Evolutionary conservation across 2,329 filamentous ascomycete genomes (phyloP), one percentile per base, ranked within the genome.

Genomic region (Ascochyta koolunga): DNA sequence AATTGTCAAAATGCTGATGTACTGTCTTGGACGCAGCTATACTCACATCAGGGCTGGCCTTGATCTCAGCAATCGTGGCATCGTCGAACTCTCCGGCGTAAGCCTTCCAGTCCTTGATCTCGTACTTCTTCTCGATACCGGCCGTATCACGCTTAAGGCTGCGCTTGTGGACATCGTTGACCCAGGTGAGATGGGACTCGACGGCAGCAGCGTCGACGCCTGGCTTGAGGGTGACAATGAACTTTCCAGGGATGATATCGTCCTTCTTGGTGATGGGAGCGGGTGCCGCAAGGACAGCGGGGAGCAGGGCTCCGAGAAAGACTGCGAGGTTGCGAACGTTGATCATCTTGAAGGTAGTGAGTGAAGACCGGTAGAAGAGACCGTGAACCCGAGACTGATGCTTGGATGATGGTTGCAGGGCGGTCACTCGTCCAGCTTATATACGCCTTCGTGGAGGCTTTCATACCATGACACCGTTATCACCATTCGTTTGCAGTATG

Each of bases 81-180:
- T 74, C 74, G 59, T 81, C 79, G 54, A 82, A 80, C 35, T 77
- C 72, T 31, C 78, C 79, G 11, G 76, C 67, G 48, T 82, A 81
- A 16, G 70, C 79, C 42, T 76, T 76, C 65, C 78, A 80, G 40
- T 70, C 65, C 35, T 71, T 64, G 61, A 81, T 77, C 35, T 68
- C 69, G 66, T 75, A 80, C 13, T 71, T 74, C 59, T 76, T 75
- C 61, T 79, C 75, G 9, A 82, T 64, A 47, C 74, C 75, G 43
- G 41, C 58, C 22, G 64, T 70, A 61, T 68, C 63, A 57, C 75
- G 70, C 56, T 73, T 65, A 51, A 78, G 52, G 64, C 74, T 76
- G 39, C 69, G 72, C 50, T 64, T 64, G 50, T 78, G 72, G 7
- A 79, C 61, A 38, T 71, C 70, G 40, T 58, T 64, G 51, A 71